Conservation (phyloP, 176 grass and related monocot species). For the Thalia dealbata region DNA sequence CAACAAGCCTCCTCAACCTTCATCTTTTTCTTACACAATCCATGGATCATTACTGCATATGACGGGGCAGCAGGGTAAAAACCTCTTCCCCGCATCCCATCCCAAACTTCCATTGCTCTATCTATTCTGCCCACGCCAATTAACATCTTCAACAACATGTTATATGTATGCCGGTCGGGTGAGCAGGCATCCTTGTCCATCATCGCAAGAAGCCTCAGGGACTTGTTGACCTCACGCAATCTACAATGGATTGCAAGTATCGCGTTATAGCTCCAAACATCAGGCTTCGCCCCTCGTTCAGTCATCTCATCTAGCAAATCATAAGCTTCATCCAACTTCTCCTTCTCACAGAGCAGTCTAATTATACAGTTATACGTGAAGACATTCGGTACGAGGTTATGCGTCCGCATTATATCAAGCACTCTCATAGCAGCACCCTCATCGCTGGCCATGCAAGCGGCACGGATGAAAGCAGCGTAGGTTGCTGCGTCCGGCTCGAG, state of each 20-base stretch:
- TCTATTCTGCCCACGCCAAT: conserved; percentile 55
- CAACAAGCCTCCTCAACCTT: conserved; percentile 56
- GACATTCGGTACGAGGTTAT: conserved; percentile 57
- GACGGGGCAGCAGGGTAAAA: conserved; percentile 57
- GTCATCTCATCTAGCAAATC: conserved; percentile 69
- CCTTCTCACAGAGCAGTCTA: conserved; percentile 49
- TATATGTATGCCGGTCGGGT: conserved; percentile 57
- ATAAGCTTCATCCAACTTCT: conserved; percentile 59
- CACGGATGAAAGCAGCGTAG: conserved; percentile 23
- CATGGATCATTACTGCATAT: conserved; percentile 82
- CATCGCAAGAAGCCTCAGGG: conserved; percentile 46
- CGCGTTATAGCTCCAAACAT: conserved; percentile 77
- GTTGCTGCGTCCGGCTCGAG: conserved; percentile 53
- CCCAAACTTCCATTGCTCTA: conserved; percentile 59
- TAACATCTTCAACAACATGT: conserved; percentile 85
- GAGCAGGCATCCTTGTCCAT: conserved; percentile 63
- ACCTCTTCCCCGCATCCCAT: conserved; percentile 66
- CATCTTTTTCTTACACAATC: conserved; percentile 68
- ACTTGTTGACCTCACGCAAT: conserved; percentile 66
- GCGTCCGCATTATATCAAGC: neutral
- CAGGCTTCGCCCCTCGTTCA: conserved; percentile 36
- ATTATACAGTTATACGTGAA: conserved; percentile 73
- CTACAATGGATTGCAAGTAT: conserved; percentile 60
- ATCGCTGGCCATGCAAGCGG: neutral
- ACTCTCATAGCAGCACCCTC: neutral